Conservation (phyloP, 1,139 yeast genomes). For the Sugiyamaella grinbergsii region DNA sequence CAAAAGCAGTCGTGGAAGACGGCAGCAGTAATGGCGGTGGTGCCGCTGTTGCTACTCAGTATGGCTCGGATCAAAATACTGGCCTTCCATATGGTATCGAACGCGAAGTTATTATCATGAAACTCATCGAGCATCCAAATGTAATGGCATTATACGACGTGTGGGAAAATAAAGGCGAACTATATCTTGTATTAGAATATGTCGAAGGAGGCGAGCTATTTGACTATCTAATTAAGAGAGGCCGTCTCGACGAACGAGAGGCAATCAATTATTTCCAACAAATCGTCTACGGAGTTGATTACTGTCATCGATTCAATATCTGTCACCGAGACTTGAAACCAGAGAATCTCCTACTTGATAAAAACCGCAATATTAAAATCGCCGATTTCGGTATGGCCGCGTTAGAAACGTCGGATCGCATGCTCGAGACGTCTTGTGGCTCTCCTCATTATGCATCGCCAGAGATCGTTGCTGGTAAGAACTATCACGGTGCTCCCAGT, state of each 20-base stretch:
- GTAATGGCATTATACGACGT: slow-evolving; percentile 96
- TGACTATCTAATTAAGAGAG: slow-evolving; percentile 85
- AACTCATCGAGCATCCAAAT: slow-evolving; percentile 87
- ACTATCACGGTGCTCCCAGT: slow-evolving; percentile 94
- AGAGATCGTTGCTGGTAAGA: slow-evolving; percentile 92
- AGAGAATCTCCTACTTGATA: slow-evolving; percentile 85
- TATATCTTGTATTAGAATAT: slow-evolving; percentile 84
- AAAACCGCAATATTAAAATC: slow-evolving; percentile 84
- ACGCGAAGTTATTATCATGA: slow-evolving; percentile 91
- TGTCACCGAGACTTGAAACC: slow-evolving; percentile 94
- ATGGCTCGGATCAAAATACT: slow-evolving; percentile 44
- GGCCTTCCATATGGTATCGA: slow-evolving; percentile 91
- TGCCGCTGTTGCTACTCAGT: slow-evolving; percentile 4
- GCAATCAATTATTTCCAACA: slow-evolving; percentile 91
- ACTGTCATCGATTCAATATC: slow-evolving; percentile 91
- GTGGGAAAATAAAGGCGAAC: slow-evolving; percentile 94
- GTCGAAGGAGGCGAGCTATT: slow-evolving; percentile 97
- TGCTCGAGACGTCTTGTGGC: slow-evolving; percentile 94
- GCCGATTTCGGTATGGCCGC: slow-evolving; percentile 99
- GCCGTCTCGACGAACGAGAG: slow-evolving; percentile 83
- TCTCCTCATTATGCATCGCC: slow-evolving; percentile 99
- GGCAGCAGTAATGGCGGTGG: slow-evolving; percentile 27
- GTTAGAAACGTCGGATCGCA: slow-evolving; percentile 76
- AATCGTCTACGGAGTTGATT: slow-evolving; percentile 86
- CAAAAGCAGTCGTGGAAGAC: slow-evolving; percentile 60